Evolutionary conservation across 768 basidiomycete genomes (phyloP).

Genomic region (Rhodocollybia butyracea): DNA sequence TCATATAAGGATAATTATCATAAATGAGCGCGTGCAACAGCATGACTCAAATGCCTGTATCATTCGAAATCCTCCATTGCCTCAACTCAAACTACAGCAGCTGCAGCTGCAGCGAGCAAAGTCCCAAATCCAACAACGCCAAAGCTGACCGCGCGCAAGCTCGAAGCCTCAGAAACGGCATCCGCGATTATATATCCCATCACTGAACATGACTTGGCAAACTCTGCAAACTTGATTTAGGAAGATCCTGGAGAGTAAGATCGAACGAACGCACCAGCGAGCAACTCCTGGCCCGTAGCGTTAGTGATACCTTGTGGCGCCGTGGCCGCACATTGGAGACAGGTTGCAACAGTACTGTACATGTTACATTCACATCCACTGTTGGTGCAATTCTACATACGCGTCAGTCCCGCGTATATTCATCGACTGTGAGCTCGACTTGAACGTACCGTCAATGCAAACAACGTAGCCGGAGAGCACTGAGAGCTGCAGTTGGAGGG

Average conservation of each 20-base stretch:
- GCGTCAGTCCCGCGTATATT: background rate
- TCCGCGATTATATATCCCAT: background rate
- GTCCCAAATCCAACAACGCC: background rate
- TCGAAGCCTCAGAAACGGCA: constrained; percentile 1
- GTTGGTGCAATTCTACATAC: background rate
- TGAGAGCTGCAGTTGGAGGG: constrained; percentile 3
- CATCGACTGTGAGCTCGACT: too few species aligned
- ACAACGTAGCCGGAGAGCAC: background rate
- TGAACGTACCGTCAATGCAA: background rate
- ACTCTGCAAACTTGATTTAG: background rate
- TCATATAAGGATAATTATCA: too few species aligned
- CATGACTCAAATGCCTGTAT: background rate
- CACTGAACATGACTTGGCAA: background rate
- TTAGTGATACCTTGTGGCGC: background rate
- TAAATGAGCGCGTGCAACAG: too few species aligned
- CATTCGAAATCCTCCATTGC: background rate
- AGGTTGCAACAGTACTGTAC: background rate
- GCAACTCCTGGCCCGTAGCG: constrained; percentile 1
- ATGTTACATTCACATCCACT: background rate
- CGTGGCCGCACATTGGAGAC: background rate
- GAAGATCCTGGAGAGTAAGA: background rate
- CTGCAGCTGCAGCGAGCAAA: background rate
- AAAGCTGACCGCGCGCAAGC: background rate
- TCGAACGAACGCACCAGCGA: background rate
- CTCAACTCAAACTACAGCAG: background rate